Evolutionary conservation across 805 yeast genomes (phyloP).

Genomic region (Schwanniomyces yamadae): DNA sequence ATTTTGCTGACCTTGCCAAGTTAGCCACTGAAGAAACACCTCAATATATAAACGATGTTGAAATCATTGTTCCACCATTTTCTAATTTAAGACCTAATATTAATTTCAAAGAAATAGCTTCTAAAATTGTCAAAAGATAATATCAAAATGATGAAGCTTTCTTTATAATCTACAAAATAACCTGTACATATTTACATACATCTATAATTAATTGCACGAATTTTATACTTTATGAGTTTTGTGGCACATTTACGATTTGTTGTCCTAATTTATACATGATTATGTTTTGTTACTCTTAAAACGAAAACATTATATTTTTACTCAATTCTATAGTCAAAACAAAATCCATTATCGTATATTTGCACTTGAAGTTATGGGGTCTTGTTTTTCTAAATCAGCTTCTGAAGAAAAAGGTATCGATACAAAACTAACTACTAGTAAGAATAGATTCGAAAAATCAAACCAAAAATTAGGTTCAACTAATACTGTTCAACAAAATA

Average conservation of each 20-base stretch:
- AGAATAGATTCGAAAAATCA: constrained; percentile 3
- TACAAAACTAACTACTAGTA: constrained; percentile 2
- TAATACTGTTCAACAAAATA: neutral
- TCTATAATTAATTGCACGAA: constrained; percentile 1
- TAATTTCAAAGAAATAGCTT: constrained; percentile 23
- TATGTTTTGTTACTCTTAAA: neutral
- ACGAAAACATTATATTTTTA: too few species aligned
- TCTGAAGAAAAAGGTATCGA: neutral
- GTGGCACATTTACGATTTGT: constrained; percentile 1
- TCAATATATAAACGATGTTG: constrained; percentile 15
- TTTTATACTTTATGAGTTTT: neutral
- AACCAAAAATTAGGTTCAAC: constrained; percentile 7
- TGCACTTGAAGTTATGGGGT: constrained; percentile 17
- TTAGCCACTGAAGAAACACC: constrained; percentile 21
- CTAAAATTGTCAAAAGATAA: constrained; percentile 12
- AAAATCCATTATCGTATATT: neutral
- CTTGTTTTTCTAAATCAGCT: constrained; percentile 18
- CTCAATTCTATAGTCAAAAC: neutral
- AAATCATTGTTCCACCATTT: constrained; percentile 23
- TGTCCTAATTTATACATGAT: neutral
- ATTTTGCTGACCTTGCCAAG: constrained; percentile 18
- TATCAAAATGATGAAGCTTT: neutral
- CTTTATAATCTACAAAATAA: neutral
- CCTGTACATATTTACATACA: neutral
- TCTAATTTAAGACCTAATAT: constrained; percentile 25